Percentiles rank a stretch among this genome's conserved stretches.
Conservation (phyloP, 1,284 basidiomycete species). For the Schizophyllum amplum region DNA sequence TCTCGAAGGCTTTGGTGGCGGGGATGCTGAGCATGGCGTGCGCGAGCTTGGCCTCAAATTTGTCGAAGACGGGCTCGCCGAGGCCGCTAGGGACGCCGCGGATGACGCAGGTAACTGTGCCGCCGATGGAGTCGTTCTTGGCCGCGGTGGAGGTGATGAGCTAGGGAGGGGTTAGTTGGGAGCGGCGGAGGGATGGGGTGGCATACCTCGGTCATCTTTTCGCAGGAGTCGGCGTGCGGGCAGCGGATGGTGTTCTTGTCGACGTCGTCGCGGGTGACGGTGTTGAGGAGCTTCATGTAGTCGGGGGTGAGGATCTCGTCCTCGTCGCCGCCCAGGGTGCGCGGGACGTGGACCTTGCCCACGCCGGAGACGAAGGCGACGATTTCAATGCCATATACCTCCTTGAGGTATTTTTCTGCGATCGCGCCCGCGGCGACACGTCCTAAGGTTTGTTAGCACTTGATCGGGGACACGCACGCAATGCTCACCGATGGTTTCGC, state of each 20-base stretch:
- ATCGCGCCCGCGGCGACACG: conserved; percentile 98
- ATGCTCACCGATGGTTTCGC: conserved; percentile 87
- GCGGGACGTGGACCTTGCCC: conserved; percentile 83
- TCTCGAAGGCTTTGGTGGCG: conserved; percentile 97
- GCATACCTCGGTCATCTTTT: conserved; percentile 81
- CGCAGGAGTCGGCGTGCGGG: conserved; percentile 82
- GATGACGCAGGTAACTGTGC: conserved; percentile 95
- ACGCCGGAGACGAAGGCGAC: conserved; percentile 97
- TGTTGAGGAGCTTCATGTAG: conserved; percentile 75
- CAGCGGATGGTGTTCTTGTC: conserved; percentile 88
- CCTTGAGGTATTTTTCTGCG: conserved; percentile 91
- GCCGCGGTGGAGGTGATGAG: conserved; percentile 93
- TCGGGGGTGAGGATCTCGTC: conserved; percentile 79
- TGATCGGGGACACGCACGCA: not conserved
- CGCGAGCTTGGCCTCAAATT: conserved; percentile 92
- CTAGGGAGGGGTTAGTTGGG: conserved; percentile 30
- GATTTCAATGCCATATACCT: conserved; percentile 88
- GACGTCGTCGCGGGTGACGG: conserved; percentile 81
- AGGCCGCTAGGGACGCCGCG: conserved; percentile 85
- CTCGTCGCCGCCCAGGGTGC: conserved; percentile 52
- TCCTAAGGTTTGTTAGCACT: conserved; percentile 33
- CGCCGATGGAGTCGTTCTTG: conserved; percentile 90
- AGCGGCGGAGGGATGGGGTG: conserved; percentile 1
- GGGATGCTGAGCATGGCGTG: conserved; percentile 99
- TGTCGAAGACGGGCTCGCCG: conserved; percentile 98